Evolutionary conservation across 371 early-diverging fungal genomes (phyloP).

Genomic region (Mucor plumbeus): DNA sequence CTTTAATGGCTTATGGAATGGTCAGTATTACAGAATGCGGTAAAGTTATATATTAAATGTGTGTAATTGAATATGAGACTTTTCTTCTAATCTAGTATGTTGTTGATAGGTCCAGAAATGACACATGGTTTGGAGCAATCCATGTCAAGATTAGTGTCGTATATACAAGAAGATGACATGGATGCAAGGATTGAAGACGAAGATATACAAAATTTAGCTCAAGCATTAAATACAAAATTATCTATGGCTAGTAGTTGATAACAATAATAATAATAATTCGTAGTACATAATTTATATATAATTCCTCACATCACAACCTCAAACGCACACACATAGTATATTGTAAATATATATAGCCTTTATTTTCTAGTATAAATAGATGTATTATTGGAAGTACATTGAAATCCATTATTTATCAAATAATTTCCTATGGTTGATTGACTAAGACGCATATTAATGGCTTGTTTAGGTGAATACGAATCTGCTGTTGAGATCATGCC

Average conservation of each 20-base stretch:
- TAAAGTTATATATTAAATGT: slow-evolving; percentile 2
- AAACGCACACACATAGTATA: not conserved
- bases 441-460: slow-evolving; percentile 24
- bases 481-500: slow-evolving; percentile 29
- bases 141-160: slow-evolving; percentile 44
- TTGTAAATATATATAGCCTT: not conserved
- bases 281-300: slow-evolving; percentile 4
- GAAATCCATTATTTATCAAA: slow-evolving; percentile 26
- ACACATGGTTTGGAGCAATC: slow-evolving; percentile 39
- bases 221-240: slow-evolving; percentile 45
- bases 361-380: slow-evolving; percentile 18
- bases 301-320: not conserved
- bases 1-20: slow-evolving; percentile 41
- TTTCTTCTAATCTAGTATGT: no score
- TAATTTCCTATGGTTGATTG: slow-evolving; percentile 23
- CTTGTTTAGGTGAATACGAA: slow-evolving; percentile 11
- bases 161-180: slow-evolving; percentile 49
- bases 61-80: not conserved
- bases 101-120: slow-evolving; percentile 29
- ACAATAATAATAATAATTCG: not conserved
- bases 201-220: slow-evolving; percentile 48
- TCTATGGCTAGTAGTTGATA: slow-evolving; percentile 32
- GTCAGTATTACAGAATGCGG: slow-evolving; percentile 43
- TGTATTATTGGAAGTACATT: not conserved
- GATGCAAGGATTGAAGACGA: slow-evolving; percentile 39